Evolutionary conservation across 176 grass and related monocot species (phyloP).

Genomic region (Cenchrus fungigraminus): DNA sequence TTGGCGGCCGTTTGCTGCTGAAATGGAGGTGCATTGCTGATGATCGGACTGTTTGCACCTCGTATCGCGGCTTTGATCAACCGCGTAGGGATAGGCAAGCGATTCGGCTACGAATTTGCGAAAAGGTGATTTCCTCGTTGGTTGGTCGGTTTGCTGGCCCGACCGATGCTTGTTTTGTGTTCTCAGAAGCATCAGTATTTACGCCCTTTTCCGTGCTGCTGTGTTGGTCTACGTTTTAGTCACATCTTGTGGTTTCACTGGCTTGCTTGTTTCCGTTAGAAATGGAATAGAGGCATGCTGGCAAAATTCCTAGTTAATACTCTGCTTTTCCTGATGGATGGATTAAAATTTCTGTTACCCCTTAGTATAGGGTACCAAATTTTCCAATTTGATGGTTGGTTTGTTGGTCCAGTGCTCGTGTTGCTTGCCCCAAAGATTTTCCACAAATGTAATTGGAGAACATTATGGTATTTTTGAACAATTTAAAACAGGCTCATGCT

Average conservation of each 20-base stretch:
- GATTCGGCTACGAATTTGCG: not conserved
- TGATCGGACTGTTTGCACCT: not conserved
- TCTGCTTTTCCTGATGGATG: not conserved
- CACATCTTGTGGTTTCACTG: not conserved
- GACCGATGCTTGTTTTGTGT: not conserved
- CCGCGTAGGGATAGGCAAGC: not conserved
- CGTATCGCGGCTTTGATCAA: not conserved
- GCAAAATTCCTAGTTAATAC: slow-evolving; percentile 4
- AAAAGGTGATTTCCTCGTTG: not conserved
- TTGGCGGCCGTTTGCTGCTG: not conserved
- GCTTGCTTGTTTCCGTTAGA: not conserved
- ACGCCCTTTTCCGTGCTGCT: not conserved
- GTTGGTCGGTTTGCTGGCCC: not conserved
- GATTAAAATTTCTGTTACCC: not conserved
- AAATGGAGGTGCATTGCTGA: slow-evolving; percentile 43
- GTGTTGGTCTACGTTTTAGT: not conserved
- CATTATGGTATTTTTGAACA: not conserved
- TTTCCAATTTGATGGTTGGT: not conserved
- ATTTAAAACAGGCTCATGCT: not conserved
- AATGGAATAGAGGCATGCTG: not conserved
- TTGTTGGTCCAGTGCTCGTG: not conserved
- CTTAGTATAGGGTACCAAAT: not conserved
- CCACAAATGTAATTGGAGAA: not conserved
- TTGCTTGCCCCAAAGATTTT: not conserved
- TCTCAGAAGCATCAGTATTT: not conserved